phyloP scores from a whole-genome alignment of 2,329 filamentous ascomycete species.

The Xylaria sp. region DNA sequence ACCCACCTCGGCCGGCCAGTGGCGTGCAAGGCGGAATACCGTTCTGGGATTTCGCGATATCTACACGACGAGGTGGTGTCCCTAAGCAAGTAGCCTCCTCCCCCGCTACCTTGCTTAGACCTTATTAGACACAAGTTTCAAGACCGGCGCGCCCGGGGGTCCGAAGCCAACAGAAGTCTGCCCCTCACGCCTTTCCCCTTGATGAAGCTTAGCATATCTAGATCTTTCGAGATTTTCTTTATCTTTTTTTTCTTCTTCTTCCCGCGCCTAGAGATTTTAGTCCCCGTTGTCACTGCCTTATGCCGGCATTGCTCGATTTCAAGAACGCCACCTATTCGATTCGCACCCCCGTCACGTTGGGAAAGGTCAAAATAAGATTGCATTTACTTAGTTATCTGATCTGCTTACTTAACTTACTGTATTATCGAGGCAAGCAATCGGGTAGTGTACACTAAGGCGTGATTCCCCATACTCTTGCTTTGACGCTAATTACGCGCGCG shows the following conservation, averaged over 20 bases:
- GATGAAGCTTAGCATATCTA: conserved; percentile 3
- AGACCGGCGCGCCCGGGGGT: conserved; percentile 4
- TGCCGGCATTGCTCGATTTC: conserved; percentile 12
- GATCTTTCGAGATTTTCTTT: conserved; percentile 1
- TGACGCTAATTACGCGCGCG: conserved; percentile 25
- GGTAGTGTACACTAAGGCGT: conserved; percentile 17
- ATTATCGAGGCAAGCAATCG: conserved; percentile 6
- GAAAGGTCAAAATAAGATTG: neutral
- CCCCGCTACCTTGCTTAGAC: neutral
- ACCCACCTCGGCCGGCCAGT: conserved; percentile 3
- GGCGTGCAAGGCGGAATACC: conserved; percentile 28
- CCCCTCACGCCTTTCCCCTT: neutral
- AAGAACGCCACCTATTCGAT: conserved; percentile 2
- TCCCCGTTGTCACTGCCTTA: neutral
- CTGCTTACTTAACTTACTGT: conserved; percentile 28
- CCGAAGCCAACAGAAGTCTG: neutral
- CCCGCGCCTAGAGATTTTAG: neutral
- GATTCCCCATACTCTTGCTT: conserved; percentile 20
- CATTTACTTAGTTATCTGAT: neutral
- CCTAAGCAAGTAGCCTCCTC: neutral
- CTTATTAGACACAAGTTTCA: neutral
- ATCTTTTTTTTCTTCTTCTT: neutral
- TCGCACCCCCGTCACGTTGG: neutral
- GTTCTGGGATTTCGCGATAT: conserved; percentile 23
- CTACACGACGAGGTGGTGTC: neutral